These are phyloP conservation scores for Sorghum bicolor DNA, from an alignment of 176 grass and related monocot species.

Conservation along the genomic window Sorghum_bicolor_NCBIv3 NC_012876.2:56947501-56948000, in stretches of 20 bases:
- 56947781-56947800: neutral
- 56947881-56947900: conserved; percentile 73
- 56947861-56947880: conserved; percentile 45
- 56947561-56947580: neutral
- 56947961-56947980: conserved; percentile 49
- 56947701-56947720: neutral
- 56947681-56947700: conserved; percentile 2
- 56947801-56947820: neutral
- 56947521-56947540: neutral
- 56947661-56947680: neutral
- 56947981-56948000: conserved; percentile 55
- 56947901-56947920: conserved; percentile 51
- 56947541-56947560: no score
- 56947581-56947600: neutral
- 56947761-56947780: neutral
- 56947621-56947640: neutral
- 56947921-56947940: conserved; percentile 44
- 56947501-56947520: neutral
- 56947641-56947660: neutral
- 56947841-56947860: conserved; percentile 35
- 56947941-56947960: conserved; percentile 59
- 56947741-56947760: neutral
- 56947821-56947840: neutral
- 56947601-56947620: neutral
- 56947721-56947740: neutral